Conservation (phyloP, 2,329 filamentous ascomycete genomes). For the Trichoderma brevicompactum region DNA sequence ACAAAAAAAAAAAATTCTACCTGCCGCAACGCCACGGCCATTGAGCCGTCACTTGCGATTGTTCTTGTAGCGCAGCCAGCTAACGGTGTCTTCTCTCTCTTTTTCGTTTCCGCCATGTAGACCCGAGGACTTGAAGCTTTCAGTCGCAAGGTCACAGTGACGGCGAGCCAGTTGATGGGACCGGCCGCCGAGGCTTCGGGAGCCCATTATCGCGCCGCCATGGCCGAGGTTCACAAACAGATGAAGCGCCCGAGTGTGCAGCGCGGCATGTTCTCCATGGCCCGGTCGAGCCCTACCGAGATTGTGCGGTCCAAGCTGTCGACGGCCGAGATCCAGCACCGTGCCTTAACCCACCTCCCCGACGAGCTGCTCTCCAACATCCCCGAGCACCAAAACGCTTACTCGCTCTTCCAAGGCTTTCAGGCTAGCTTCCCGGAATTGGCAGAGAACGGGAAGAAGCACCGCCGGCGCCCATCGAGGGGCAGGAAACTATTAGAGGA, state of each 20-base stretch:
- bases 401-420: slow-evolving; percentile 96
- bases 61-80: slow-evolving; percentile 25
- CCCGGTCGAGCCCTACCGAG: slow-evolving; percentile 89
- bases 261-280: slow-evolving; percentile 87
- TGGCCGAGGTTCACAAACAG: slow-evolving; percentile 88
- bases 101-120: slow-evolving; percentile 51
- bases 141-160: slow-evolving; percentile 91
- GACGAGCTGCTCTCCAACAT: slow-evolving; percentile 91
- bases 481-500: slow-evolving; percentile 77
- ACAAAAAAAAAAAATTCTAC: slow-evolving; percentile 1
- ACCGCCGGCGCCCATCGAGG: slow-evolving; percentile 71
- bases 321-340: slow-evolving; percentile 88
- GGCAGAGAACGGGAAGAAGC: slow-evolving; percentile 71
- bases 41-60: slow-evolving; percentile 39
- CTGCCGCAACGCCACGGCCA: slow-evolving; percentile 6
- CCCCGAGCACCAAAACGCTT: slow-evolving; percentile 81
- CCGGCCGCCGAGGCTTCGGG: slow-evolving; percentile 58
- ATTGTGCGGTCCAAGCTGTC: slow-evolving; percentile 91
- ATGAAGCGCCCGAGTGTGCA: slow-evolving; percentile 82
- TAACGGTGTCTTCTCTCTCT: background rate
- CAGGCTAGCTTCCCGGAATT: slow-evolving; percentile 81
- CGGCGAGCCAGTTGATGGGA: slow-evolving; percentile 86
- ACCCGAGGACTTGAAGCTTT: slow-evolving; percentile 90
- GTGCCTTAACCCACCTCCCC: slow-evolving; percentile 83
- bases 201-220: slow-evolving; percentile 81